Base-by-base conservation (phyloP, 2,329 filamentous ascomycete genomes). In the Aspergillus fumigatiaffinis region DNA sequence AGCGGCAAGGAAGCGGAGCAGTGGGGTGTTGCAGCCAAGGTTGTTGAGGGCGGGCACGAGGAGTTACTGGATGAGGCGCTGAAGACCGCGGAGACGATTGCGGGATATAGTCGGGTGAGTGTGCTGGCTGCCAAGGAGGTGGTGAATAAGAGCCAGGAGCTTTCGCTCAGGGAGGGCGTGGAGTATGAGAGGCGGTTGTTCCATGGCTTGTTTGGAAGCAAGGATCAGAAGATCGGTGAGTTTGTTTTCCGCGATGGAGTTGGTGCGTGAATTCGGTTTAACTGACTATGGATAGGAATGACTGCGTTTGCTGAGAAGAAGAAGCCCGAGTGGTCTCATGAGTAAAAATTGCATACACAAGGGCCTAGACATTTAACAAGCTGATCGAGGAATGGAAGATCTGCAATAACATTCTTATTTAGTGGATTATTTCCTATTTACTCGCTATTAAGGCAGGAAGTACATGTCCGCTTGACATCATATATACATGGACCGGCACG, bases 121-220 rank as follows among this genome's bases (percentile, higher is more conserved):
- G 86, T 96, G 57, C 87, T 91, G 78, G 94, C 90, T 10, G 88
- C 85, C 56, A 99, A 99, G 82, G 94, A 99, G 81, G 93, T 94
- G n/a, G 93, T 99, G 55, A 96, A 97, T 75, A 97, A 97, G 87
- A 96, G 92, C 75, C 92, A 97, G 81, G 94, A 99, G 68, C 77
- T 96, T 65, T 82, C 88, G 3, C 79, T 99, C 58, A 81, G 89
- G 66, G 94, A 97, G 70, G 94, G 94, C 14, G 89, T 99, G 1
- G 94, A 99, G 78, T 97, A 87, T 77, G 94, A 99, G 83, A 84
- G 94, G 71, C 85, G 92, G 53, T 83, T 97, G 35, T 99, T 99
- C 81, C 94, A 99, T 77, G 84, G 87, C 26, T 71, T 97, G 69
- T 99, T 99, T 79, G 94, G 93, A 23, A 96, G 89, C 73, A 85